These are phyloP conservation scores for Puccinellia tenuiflora DNA, from an alignment of 176 grass and related monocot genomes.

Conservation along the genomic window DNA sequence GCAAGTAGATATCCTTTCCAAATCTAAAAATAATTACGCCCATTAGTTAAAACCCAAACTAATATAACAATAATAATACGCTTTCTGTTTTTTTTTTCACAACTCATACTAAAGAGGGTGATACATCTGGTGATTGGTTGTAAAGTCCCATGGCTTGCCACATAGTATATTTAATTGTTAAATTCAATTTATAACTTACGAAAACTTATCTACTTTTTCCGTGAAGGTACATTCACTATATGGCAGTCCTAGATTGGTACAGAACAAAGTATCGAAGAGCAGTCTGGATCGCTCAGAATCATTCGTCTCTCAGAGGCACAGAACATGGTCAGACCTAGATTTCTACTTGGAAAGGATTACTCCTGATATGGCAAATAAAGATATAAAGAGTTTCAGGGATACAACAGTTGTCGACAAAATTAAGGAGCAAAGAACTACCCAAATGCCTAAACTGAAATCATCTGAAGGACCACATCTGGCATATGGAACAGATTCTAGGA, in stretches of 20 bases:
- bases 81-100: neutral
- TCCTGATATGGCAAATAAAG: conserved; percentile 46
- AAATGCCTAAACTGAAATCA: conserved; percentile 48
- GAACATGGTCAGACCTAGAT: conserved; percentile 66
- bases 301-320: conserved; percentile 66
- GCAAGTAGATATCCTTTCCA: neutral
- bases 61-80: neutral
- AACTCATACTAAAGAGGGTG: neutral
- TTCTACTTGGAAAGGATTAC: conserved; percentile 69
- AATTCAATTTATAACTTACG: conserved; percentile 9
- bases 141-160: neutral
- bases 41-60: neutral
- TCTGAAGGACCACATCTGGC: conserved; percentile 32
- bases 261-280: conserved; percentile 48
- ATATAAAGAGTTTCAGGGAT: conserved; percentile 46
- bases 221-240: conserved; percentile 78
- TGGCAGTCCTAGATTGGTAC: conserved; percentile 67
- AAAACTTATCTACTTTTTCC: conserved; percentile 8
- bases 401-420: conserved; percentile 15
- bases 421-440: conserved; percentile 37
- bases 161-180: conserved; percentile 17
- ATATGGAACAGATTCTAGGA: conserved; percentile 44
- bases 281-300: conserved; percentile 60
- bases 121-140: neutral
- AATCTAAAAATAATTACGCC: neutral